Evolutionary conservation across 441 rosid genomes (phyloP), one percentile per base, ranked within the genome.

Genomic region (Melastoma candidum): DNA sequence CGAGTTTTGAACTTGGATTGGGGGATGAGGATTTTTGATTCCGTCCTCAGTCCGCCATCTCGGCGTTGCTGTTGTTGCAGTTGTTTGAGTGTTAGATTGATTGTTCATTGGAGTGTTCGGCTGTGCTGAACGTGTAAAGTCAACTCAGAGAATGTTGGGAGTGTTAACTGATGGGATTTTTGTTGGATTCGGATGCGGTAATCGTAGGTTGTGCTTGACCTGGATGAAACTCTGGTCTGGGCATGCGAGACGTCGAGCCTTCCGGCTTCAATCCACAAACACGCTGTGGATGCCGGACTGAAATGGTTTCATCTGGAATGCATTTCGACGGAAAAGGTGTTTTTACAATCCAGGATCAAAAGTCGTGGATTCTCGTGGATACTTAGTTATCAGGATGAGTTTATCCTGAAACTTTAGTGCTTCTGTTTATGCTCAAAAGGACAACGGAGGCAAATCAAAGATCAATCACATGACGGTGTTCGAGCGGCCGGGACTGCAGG

Each of bases 401-500:
- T 17, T 44, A 2, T 36, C 4, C 17, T 44, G 14, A 39, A 49
- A 54, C 41, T 62, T 65, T 57, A 17, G 55, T 26, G 25, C 55
- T 11, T 49, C 44, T 70, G 54, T 73, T 70, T 17, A 54, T 49
- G 56, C 17, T 65, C 43, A 63, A 56, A 79, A 90, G 97, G 97
- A 81, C 72, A 59, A 36, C 61, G 87, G 82, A 68, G 98, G 96
- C 56, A 77, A 79, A 55, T 75, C 79, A 44, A 90, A 83, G 82
- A 68, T 90, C 84, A 90, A 78, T 65, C 80, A 82, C 25, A 89
- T 88, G 41, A 92, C 97, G 2, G 98, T 92, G 64, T 92, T 87
- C 74, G 95, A 92, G 71, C 96, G 98, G 58, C 98, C 97, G 10
- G 98, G 98, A 41, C 54, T 92, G 71, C 79, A 73, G 53, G 87